Evolutionary conservation across 768 basidiomycete genomes (phyloP).

Genomic region (Suillus cothurnatus): DNA sequence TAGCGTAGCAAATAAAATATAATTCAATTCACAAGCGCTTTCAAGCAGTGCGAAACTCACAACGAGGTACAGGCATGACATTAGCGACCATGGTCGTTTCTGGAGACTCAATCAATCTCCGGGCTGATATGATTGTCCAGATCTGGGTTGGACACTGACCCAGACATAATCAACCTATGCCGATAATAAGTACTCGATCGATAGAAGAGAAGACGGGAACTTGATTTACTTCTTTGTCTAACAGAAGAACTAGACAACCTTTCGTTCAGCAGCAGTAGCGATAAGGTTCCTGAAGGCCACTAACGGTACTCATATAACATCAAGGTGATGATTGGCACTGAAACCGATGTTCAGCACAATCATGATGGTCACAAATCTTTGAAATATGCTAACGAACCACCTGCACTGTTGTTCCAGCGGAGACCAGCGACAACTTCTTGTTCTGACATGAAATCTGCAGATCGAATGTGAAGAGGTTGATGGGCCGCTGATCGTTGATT

Average conservation of each 20-base stretch:
- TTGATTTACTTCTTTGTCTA: not conserved
- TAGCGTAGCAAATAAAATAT: not conserved
- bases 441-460: not conserved
- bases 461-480: not conserved
- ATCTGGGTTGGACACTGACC: not conserved
- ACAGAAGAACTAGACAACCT: not conserved
- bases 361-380: not conserved
- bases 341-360: not conserved
- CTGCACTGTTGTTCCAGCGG: not conserved
- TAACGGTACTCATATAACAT: slow-evolving; percentile 1
- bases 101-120: not conserved
- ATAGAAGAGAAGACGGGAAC: not conserved
- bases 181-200: not conserved
- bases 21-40: not conserved
- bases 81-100: not conserved
- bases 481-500: not conserved
- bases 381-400: not conserved
- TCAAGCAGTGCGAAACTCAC: not conserved
- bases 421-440: not conserved
- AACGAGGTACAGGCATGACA: slow-evolving; percentile 1
- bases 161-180: not conserved
- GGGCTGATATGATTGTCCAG: not conserved
- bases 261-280: not conserved
- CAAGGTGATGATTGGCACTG: not conserved
- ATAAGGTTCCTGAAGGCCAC: not conserved